Evolutionary conservation across 352 stramenopile species (phyloP).

Genomic region (Globisporangium nagaii): DNA sequence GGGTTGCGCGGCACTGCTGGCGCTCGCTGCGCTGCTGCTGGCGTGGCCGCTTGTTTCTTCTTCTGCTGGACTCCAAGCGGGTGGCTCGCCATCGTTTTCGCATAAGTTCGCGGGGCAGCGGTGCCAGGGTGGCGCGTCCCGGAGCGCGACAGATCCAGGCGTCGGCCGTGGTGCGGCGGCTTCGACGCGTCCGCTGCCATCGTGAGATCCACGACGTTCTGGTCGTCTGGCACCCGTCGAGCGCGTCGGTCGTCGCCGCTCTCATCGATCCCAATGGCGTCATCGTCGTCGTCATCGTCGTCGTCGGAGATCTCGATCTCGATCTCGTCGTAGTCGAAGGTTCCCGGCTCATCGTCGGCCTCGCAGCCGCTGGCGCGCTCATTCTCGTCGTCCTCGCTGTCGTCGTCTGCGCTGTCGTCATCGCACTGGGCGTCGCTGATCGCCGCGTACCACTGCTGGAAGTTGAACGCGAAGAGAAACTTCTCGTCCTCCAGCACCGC

Average conservation of each 20-base stretch:
- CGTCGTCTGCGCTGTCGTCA: neutral
- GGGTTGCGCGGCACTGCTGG: constrained; percentile 12
- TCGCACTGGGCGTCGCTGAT: constrained; percentile 8
- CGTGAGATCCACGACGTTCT: neutral
- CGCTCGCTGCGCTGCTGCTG: neutral
- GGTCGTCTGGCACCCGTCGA: neutral
- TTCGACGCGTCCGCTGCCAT: neutral
- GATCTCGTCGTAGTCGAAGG: constrained; percentile 21
- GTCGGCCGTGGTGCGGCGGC: neutral
- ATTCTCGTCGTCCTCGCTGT: constrained; percentile 11
- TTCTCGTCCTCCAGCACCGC: constrained; percentile 32
- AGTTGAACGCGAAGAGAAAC: constrained; percentile 50
- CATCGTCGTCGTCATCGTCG: neutral
- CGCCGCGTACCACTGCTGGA: constrained; percentile 40
- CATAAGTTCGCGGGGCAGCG: neutral
- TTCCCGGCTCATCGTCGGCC: constrained; percentile 7
- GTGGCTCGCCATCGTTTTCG: neutral
- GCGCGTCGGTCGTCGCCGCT: neutral
- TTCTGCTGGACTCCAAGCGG: neutral
- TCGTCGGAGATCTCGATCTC: constrained; percentile 6
- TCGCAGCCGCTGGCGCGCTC: constrained; percentile 1
- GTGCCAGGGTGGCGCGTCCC: neutral
- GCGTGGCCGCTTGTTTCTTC: neutral
- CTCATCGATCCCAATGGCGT: no score
- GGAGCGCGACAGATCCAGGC: neutral